Base-by-base conservation (phyloP, 495 filamentous ascomycete genomes). In the Lepidopterella palustris region DNA sequence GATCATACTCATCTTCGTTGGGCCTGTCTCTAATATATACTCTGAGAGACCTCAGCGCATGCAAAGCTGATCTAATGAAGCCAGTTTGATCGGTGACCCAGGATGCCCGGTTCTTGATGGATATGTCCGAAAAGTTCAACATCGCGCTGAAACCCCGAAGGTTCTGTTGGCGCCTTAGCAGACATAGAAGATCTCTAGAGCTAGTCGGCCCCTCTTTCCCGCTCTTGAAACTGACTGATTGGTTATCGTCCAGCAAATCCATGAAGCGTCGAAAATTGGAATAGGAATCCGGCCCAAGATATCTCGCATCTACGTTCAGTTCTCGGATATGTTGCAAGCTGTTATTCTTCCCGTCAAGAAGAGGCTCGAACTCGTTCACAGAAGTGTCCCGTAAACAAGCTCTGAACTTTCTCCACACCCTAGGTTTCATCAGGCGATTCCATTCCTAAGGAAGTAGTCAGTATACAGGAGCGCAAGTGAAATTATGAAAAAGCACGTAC, bases 301-400 rank as follows among this genome's bases (percentile, higher is more conserved):
- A 18, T 24, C 21, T 49, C 20, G 3, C 45, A 18, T 45, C 20
- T 45, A 51, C 45, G 28, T 13, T 25, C 29, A 58, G 45, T 32
- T 24, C 45, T 11, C 56, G 56, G n/a, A 58, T 58, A 35, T 58
- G 42, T 8, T 51, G 56, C 20, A 58, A 58, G 27, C 56, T 50
- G 27, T 21, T 23, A 28, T 50, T 23, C 29, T 35, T 21, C 29
- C 45, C 20, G 47, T 58, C 45, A 50, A 18, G 5, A 21, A 51
- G 45, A n/a, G 21, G 5, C 21, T 50, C 18, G 18, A 42, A 15
- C 9, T 49, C 45, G 4, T 49, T 24, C 21, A 23, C 40, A 23
- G 47, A 23, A 32, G 35, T 18, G 45, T n/a, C 31, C 51, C 28
- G 29, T n/a, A 58, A 18, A 35, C 6, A 31, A 23, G 56, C 51